These are phyloP conservation scores for Singerocomus inundabilis DNA, from an alignment of 1,284 basidiomycete species.

Conservation along the genomic window DNA sequence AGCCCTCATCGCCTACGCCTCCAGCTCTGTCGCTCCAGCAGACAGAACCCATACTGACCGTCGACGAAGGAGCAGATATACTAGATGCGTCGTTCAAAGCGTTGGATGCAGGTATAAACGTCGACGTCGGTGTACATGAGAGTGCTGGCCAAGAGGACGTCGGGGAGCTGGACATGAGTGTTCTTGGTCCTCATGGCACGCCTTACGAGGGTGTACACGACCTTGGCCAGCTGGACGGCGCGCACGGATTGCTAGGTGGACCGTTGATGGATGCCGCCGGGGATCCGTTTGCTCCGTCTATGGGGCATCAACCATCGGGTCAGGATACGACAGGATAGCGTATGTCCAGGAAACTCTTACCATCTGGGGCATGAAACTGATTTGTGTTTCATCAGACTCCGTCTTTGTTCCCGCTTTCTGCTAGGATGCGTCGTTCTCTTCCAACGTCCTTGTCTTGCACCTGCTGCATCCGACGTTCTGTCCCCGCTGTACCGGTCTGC, in stretches of 20 bases:
- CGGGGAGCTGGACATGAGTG: constrained; percentile 54
- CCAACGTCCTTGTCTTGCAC: neutral
- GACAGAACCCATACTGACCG: constrained; percentile 30
- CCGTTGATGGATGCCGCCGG: constrained; percentile 55
- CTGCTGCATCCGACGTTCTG: neutral
- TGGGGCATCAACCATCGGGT: constrained; percentile 21
- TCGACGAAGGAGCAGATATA: constrained; percentile 37
- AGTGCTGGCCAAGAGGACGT: constrained; percentile 35
- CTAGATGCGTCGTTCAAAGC: constrained; percentile 50
- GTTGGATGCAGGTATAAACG: constrained; percentile 43
- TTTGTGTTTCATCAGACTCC: neutral
- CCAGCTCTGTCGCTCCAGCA: constrained; percentile 40
- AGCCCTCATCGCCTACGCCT: constrained; percentile 63
- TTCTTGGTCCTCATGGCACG: constrained; percentile 63
- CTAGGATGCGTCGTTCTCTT: neutral
- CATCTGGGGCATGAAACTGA: constrained; percentile 3
- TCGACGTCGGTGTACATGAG: constrained; percentile 32
- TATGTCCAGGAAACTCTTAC: neutral
- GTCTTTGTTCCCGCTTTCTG: neutral
- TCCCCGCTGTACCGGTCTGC: neutral
- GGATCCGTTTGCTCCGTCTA: constrained; percentile 52
- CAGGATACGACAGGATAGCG: constrained; percentile 14
- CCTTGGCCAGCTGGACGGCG: constrained; percentile 51
- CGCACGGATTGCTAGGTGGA: constrained; percentile 56
- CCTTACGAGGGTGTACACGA: constrained; percentile 53